Evolutionary conservation across 139 green algal genomes (phyloP).

Genomic region (Picochlorum sp.): DNA sequence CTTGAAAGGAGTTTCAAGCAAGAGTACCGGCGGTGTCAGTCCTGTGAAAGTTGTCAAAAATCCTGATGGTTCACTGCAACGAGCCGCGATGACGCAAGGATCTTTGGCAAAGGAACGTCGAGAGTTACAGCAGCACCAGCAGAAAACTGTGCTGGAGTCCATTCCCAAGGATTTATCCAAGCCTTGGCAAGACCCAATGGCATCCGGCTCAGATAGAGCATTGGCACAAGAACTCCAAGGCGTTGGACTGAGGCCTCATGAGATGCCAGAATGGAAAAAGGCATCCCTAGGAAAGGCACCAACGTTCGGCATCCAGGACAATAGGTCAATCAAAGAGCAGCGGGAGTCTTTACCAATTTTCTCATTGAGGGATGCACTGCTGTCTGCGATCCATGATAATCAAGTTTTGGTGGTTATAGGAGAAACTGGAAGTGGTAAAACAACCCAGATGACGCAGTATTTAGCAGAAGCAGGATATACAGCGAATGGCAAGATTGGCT

Average conservation of each 20-base stretch:
- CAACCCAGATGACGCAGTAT: slow-evolving; percentile 98
- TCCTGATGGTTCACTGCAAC: slow-evolving; percentile 91
- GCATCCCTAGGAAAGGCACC: slow-evolving; percentile 84
- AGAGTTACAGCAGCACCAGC: slow-evolving; percentile 93
- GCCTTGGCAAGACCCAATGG: slow-evolving; percentile 95
- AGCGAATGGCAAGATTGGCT: slow-evolving; percentile 68
- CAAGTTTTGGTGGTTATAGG: slow-evolving; percentile 79
- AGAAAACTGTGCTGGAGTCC: slow-evolving; percentile 82
- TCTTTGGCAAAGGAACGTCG: slow-evolving; percentile 92
- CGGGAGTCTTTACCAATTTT: slow-evolving; percentile 91
- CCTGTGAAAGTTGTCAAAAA: slow-evolving; percentile 99
- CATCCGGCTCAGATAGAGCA: slow-evolving; percentile 63
- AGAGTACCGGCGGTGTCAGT: slow-evolving; percentile 13
- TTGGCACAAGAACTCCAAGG: slow-evolving; percentile 77
- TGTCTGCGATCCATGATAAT: slow-evolving; percentile 84
- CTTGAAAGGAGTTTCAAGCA: slow-evolving; percentile 61
- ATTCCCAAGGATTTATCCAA: slow-evolving; percentile 87
- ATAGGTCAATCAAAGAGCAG: slow-evolving; percentile 88
- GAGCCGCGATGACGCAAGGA: slow-evolving; percentile 90
- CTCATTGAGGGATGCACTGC: slow-evolving; percentile 81
- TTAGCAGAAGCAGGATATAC: slow-evolving; percentile 82
- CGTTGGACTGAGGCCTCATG: slow-evolving; percentile 48
- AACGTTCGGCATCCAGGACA: slow-evolving; percentile 79
- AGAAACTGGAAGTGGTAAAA: slow-evolving; percentile 95
- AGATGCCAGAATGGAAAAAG: slow-evolving; percentile 83